Base-by-base conservation (phyloP, 208 protist species). In the Crithidia mellificae region DNA sequence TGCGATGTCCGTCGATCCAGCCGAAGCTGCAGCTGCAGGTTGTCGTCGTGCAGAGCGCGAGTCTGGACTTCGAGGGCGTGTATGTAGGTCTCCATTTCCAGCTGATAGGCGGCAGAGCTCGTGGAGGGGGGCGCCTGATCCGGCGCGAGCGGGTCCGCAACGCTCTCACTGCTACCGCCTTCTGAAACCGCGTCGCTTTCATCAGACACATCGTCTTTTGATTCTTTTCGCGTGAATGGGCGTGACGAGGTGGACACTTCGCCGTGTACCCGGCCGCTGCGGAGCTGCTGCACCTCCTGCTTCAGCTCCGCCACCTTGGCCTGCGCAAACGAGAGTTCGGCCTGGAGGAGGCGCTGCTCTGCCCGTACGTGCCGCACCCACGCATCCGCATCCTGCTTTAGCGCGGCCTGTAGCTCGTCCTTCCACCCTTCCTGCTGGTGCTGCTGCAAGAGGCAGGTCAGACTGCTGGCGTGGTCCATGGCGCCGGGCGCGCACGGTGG, bases 301-400 rank as follows among this genome's bases (percentile, higher is more conserved):
- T 22, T 51, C 38, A 73, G 41, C 39, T 43, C 58, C 11, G 39
- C 58, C 24, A 41, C 68, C 34, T 53, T 57, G 0, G 68, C 57
- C 29, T 73, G 47, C 6, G 68, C 15, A 2, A 65, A 52, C 9
- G 25, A 27, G 19, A 73, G 51, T 47, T 73, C 50, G 19, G 68
- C 56, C 30, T 54, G 56, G 49, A 73, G 49, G 9, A 73, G 68
- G 24, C 24, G 30, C 58, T 73, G 68, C 51, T 73, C 68, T 47
- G 57, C 58, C n/a, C 39, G 38, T 22, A 66, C 49, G 17, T 65
- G 57, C n/a, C 36, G 68, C 49, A 66, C 68, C 68, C 68, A 73
- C 27, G 55, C 68, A 30, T 54, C 68, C 27, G 29, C 57, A 24
- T 73, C 58, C 22, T 73, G 68, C 50, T 66, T 24, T 20, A 73